These are phyloP conservation scores for Dendrobium nobile DNA, from an alignment of 106 monocot genomes.

Conservation along the genomic window DNA sequence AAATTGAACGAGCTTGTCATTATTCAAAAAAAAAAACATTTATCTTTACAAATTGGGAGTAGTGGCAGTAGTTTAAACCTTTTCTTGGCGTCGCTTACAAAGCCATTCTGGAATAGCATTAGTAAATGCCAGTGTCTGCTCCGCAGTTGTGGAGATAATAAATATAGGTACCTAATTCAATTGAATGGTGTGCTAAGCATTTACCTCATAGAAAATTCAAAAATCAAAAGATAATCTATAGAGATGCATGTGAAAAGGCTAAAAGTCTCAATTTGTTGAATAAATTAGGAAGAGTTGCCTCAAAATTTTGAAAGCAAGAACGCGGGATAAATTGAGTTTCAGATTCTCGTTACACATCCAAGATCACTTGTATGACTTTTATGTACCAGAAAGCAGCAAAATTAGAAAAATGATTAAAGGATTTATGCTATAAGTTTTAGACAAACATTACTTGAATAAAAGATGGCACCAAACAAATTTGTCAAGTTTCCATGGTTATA, in stretches of 20 bases:
- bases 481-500: too few relatives aligned
- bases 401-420: too few relatives aligned
- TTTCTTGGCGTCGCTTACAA: conserved; percentile 65
- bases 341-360: background rate
- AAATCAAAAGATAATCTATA: background rate
- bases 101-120: conserved; percentile 94
- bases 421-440: too few relatives aligned
- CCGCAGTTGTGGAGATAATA: conserved; percentile 63
- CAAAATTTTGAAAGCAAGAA: background rate
- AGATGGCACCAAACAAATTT: too few relatives aligned
- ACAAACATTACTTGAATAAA: too few relatives aligned
- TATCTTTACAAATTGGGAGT: background rate
- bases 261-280: background rate
- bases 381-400: too few relatives aligned
- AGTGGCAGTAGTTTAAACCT: conserved; percentile 32
- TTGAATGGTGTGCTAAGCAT: background rate
- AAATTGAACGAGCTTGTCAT: background rate
- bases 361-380: too few relatives aligned
- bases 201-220: background rate
- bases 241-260: background rate
- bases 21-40: background rate
- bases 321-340: background rate
- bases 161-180: conserved; percentile 63
- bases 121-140: conserved; percentile 58
- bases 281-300: background rate